Evolutionary conservation across 2,329 filamentous ascomycete genomes (phyloP), one percentile per base, ranked within the genome.

Genomic region (Pyrenochaeta sp.): DNA sequence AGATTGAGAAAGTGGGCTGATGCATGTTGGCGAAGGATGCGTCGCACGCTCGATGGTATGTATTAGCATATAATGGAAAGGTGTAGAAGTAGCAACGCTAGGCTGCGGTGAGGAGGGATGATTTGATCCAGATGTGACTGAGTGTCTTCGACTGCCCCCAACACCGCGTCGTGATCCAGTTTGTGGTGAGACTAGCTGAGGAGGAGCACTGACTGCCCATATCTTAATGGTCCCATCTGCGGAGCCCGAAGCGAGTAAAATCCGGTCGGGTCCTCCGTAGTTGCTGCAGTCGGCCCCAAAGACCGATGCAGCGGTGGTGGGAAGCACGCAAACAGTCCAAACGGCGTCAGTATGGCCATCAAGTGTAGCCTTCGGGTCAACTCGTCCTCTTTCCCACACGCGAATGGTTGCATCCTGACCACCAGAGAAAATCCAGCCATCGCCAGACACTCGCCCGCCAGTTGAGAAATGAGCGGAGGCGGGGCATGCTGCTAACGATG

Each of bases 361-460:
- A 3, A 99, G 83, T 0, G 93, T 97, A 2, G 93, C 93, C 78
- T 98, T 98, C 7, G 95, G 93, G 74, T 98, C 95, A 32, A 99
- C 92, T 46, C 94, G 85, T 28, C 94, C 94, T 50, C 93, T 88
- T 78, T 99, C 94, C 95, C 95, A 99, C 0, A 99, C 93, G 30
- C 93, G 88, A 37, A 99, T 89, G 6, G 92, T 96, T 19, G 91
- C 88, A 77, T 99, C 95, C 76, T 97, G 93, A 3, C 95, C 95
- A 59, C 95, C 95, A 5, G 94, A 98, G 78, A 99, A 99, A 65
- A 99, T 93, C 95, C 95, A 99, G 28, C 95, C 95, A 69, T 98
- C 95, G 32, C 94, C 94, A 68, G 91, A 88, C 7, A 91, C 92
- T 62, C 93, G 88, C 6, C 93, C 93, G 36, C 93, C 92, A 19